These are phyloP conservation scores for Calvatia gigantea DNA, from an alignment of 768 basidiomycete species.

Conservation along the genomic window DNA sequence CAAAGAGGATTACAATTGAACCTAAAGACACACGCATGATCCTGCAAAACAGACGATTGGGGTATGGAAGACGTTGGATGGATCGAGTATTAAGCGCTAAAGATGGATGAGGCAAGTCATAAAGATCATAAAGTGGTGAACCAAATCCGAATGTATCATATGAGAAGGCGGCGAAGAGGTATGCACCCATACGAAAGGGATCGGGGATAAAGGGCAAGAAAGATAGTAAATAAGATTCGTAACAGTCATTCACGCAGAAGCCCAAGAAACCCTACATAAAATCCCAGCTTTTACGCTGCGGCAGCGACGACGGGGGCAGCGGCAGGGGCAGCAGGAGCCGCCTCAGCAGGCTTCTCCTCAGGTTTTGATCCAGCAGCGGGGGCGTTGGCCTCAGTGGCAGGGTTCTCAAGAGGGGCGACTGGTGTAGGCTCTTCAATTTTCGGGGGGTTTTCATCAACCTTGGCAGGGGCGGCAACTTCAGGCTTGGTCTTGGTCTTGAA, in stretches of 20 bases:
- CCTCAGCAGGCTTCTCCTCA: conserved; percentile 39
- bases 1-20: conserved; percentile 53
- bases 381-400: conserved; percentile 48
- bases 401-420: conserved; percentile 82
- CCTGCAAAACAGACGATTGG: conserved; percentile 53
- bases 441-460: conserved; percentile 88
- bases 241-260: conserved; percentile 38
- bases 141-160: conserved; percentile 62
- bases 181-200: conserved; percentile 33
- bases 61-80: conserved; percentile 53
- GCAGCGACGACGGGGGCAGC: conserved; percentile 72
- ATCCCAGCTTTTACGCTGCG: conserved; percentile 56
- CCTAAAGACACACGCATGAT: conserved; percentile 57
- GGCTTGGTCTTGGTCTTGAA: conserved; percentile 74
- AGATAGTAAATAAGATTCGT: conserved; percentile 32
- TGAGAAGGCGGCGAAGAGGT: conserved; percentile 27
- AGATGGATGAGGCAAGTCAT: conserved; percentile 62
- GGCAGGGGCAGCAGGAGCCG: conserved; percentile 36
- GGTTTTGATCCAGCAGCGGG: conserved; percentile 38
- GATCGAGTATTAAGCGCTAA: conserved; percentile 69
- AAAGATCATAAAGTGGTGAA: conserved; percentile 57
- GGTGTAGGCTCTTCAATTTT: conserved; percentile 81
- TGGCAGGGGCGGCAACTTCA: conserved; percentile 65
- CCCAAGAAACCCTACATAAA: conserved; percentile 14
- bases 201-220: conserved; percentile 32